Evolutionary conservation across 2,329 filamentous ascomycete species (phyloP), one percentile per base, ranked within the genome.

Genomic region (Ilyonectria mors-panacis): DNA sequence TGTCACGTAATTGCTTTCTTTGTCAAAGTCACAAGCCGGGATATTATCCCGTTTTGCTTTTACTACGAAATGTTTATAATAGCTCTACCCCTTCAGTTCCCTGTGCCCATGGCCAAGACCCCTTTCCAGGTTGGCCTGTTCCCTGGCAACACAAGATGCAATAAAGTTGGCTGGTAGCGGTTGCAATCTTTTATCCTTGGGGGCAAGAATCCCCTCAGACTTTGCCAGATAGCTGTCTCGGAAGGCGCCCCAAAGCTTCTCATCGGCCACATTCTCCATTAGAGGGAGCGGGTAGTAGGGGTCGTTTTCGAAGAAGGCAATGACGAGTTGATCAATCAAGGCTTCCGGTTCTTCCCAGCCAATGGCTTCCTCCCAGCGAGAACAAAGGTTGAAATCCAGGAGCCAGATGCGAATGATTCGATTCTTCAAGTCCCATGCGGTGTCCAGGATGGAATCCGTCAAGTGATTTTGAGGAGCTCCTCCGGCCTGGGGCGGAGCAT

Each of bases 321-420:
- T 23, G 4, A 75, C 68, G 13, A 71, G 57, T n/a, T 68, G 68
- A 6, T 65, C 64, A 10, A 77, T 45, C 1, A 74, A 33, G 1
- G 28, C 51, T 7, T 73, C 42, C 12, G 68, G 37, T 45, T 68
- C 28, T 37, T 35, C 15, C 65, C 37, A 53, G 35, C 66, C 58
- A 28, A 65, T 44, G n/a, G 8, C 21, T 50, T 70, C 61, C 5
- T 69, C 54, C 72, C 70, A 72, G 7, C 51, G 44, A 10, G 26
- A 39, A 19, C 55, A 66, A 9, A 63, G 30, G 54, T 57, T 66
- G 62, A 78, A 80, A 61, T 79, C 77, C 3, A 79, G 67, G 23
- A 58, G 37, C 66, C 66, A 68, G 12, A 68, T 37, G 5, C 63
- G 44, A 15, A 21, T 42, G 4, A 26, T 44, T n/a, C 45, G 28